phyloP scores from a whole-genome alignment of 148 eudicot genomes.

The Dysphania ambrosioides region DNA sequence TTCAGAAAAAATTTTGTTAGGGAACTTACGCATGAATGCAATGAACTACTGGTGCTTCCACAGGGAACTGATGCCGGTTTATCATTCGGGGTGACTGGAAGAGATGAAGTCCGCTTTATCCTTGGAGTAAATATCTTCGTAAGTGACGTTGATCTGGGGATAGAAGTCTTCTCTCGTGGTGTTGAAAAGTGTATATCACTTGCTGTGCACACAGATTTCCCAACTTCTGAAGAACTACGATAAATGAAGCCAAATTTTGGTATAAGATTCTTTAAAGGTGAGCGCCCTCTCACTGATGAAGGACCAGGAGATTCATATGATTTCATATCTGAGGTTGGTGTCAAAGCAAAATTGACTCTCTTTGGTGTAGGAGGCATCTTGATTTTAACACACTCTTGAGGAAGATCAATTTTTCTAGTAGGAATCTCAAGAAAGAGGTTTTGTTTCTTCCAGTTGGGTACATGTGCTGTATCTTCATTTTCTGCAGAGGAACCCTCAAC shows the following conservation, averaged over 20 bases:
- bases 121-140: slow-evolving; percentile 75
- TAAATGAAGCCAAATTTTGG: slow-evolving; percentile 56
- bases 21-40: slow-evolving; percentile 42
- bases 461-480: slow-evolving; percentile 35
- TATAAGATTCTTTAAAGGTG: slow-evolving; percentile 49
- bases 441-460: slow-evolving; percentile 54
- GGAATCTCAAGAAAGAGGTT: slow-evolving; percentile 73
- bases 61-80: slow-evolving; percentile 37
- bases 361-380: slow-evolving; percentile 68
- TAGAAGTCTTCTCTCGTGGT: slow-evolving; percentile 54
- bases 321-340: slow-evolving; percentile 50
- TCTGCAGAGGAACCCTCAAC: slow-evolving; percentile 27
- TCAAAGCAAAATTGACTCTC: slow-evolving; percentile 66
- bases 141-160: slow-evolving; percentile 59
- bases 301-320: slow-evolving; percentile 48
- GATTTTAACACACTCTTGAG: slow-evolving; percentile 52
- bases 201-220: slow-evolving; percentile 31
- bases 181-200: slow-evolving; percentile 34
- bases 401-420: slow-evolving; percentile 41
- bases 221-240: slow-evolving; percentile 44
- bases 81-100: slow-evolving; percentile 55
- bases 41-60: slow-evolving; percentile 37
- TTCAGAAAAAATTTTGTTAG: neutral
- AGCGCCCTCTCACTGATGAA: slow-evolving; percentile 46
- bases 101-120: slow-evolving; percentile 51